These are phyloP conservation scores for Drechmeria coniospora DNA, from an alignment of 2,329 filamentous ascomycete species.

Conservation along the genomic window DNA sequence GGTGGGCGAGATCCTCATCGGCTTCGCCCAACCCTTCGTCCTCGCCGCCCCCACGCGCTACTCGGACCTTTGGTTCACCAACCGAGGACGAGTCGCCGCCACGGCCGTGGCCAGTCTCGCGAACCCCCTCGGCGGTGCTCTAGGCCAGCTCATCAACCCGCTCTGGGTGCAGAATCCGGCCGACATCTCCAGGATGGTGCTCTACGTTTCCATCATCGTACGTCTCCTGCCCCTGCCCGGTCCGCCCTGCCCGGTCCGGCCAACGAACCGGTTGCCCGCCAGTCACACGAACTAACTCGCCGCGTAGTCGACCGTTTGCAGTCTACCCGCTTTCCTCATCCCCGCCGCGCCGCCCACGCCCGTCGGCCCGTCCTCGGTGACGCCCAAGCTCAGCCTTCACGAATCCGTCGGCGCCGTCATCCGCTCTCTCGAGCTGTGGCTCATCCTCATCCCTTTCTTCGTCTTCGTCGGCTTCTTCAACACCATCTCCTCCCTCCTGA, in stretches of 20 bases:
- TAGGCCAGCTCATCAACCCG: constrained; percentile 77
- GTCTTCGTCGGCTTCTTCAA: constrained; percentile 92
- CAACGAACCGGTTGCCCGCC: no score
- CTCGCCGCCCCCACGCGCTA: constrained; percentile 80
- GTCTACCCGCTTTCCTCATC: constrained; percentile 68
- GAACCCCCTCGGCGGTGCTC: constrained; percentile 77
- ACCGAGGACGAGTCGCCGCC: constrained; percentile 66
- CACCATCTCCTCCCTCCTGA: constrained; percentile 70
- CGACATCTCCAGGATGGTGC: constrained; percentile 66
- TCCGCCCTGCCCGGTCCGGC: not conserved
- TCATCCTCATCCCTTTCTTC: constrained; percentile 66
- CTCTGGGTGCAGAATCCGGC: constrained; percentile 48
- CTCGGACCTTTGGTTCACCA: constrained; percentile 89
- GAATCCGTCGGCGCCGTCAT: constrained; percentile 36
- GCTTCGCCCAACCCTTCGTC: constrained; percentile 83
- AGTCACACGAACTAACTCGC: not conserved
- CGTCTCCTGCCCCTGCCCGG: constrained; percentile 16
- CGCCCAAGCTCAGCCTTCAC: constrained; percentile 36
- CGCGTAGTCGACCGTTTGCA: constrained; percentile 27
- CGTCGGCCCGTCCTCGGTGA: constrained; percentile 49
- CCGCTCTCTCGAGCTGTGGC: constrained; percentile 56
- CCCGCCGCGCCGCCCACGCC: constrained; percentile 65
- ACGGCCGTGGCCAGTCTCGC: constrained; percentile 75
- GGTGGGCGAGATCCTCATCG: constrained; percentile 83
- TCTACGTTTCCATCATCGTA: constrained; percentile 74